Percentiles rank a stretch among this genome's conserved stretches.
phyloP scores from a whole-genome alignment of 2,329 filamentous ascomycete genomes.

The Arthrobotrys megalospora region DNA sequence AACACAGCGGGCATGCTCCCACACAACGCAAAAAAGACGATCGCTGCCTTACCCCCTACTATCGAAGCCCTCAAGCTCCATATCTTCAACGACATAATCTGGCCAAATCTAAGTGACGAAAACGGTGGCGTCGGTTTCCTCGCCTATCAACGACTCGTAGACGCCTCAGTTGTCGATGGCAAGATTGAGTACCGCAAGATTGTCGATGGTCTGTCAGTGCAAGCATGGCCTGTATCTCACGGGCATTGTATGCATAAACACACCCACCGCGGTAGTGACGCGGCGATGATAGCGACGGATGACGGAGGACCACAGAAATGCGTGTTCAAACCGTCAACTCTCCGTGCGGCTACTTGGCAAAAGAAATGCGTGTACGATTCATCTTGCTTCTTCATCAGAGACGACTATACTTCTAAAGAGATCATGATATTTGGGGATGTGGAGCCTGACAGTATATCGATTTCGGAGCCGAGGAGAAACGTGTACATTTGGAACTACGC shows the following conservation, averaged over 20 bases:
- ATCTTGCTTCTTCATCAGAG: conserved; percentile 92
- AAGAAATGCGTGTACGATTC: conserved; percentile 83
- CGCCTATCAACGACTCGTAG: conserved; percentile 90
- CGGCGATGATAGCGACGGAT: conserved; percentile 59
- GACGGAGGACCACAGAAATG: conserved; percentile 40
- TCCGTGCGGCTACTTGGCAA: conserved; percentile 66
- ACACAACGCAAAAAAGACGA: conserved; percentile 80
- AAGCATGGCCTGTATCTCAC: conserved; percentile 88
- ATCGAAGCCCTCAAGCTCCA: conserved; percentile 92
- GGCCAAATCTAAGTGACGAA: conserved; percentile 97
- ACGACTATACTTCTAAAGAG: conserved; percentile 79
- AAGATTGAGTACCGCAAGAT: conserved; percentile 86
- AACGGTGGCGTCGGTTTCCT: conserved; percentile 93
- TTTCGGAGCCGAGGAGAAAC: conserved; percentile 86
- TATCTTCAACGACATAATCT: conserved; percentile 98
- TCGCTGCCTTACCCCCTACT: conserved; percentile 89
- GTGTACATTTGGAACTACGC: conserved; percentile 88
- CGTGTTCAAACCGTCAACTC: conserved; percentile 33
- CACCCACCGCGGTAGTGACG: conserved; percentile 75
- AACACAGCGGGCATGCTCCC: conserved; percentile 91
- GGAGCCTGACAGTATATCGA: conserved; percentile 80
- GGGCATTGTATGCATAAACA: conserved; percentile 87
- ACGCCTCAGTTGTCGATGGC: conserved; percentile 82
- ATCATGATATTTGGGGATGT: conserved; percentile 96
- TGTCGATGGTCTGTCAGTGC: conserved; percentile 88